These are phyloP conservation scores for Conidiobolus incongruus DNA, from an alignment of 371 early-diverging fungal species.

Conservation along the genomic window DNA sequence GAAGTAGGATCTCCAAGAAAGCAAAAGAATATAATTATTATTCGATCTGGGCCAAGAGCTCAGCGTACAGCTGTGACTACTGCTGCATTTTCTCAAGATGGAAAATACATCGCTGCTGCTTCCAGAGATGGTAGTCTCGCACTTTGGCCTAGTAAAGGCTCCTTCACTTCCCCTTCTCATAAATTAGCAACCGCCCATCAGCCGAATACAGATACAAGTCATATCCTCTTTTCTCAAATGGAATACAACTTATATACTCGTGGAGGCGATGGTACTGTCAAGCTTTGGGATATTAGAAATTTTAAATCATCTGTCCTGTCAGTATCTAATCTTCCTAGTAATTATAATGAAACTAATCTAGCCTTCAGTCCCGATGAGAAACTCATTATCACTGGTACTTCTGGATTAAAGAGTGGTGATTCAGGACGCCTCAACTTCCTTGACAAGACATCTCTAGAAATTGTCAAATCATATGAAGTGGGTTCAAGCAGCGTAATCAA, in stretches of 20 bases:
- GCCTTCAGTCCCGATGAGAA: slow-evolving; percentile 71
- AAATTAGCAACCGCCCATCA: slow-evolving; percentile 45
- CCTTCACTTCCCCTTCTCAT: slow-evolving; percentile 19
- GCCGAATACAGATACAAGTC: slow-evolving; percentile 39
- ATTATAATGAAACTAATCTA: slow-evolving; percentile 66
- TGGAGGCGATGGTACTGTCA: slow-evolving; percentile 69
- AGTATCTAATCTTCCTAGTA: slow-evolving; percentile 27
- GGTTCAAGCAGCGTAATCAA: slow-evolving; percentile 42
- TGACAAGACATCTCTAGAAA: slow-evolving; percentile 38
- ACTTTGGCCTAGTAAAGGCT: slow-evolving; percentile 29
- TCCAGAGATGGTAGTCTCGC: slow-evolving; percentile 36
- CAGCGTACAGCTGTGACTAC: slow-evolving; percentile 41
- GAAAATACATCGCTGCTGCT: slow-evolving; percentile 34
- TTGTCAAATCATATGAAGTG: slow-evolving; percentile 11
- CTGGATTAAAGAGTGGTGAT: slow-evolving; percentile 16
- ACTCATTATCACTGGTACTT: slow-evolving; percentile 31
- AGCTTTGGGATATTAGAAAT: slow-evolving; percentile 79
- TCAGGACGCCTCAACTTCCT: slow-evolving; percentile 41
- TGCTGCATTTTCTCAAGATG: slow-evolving; percentile 36
- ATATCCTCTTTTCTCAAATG: slow-evolving; percentile 38
- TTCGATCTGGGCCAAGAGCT: slow-evolving; percentile 50
- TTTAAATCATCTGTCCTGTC: slow-evolving; percentile 32
- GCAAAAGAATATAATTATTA: slow-evolving; percentile 51
- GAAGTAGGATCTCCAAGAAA: slow-evolving; percentile 44
- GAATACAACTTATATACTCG: slow-evolving; percentile 40